Conservation (phyloP, 2,329 filamentous ascomycete species). For the Davidsoniella eucalypti region DNA sequence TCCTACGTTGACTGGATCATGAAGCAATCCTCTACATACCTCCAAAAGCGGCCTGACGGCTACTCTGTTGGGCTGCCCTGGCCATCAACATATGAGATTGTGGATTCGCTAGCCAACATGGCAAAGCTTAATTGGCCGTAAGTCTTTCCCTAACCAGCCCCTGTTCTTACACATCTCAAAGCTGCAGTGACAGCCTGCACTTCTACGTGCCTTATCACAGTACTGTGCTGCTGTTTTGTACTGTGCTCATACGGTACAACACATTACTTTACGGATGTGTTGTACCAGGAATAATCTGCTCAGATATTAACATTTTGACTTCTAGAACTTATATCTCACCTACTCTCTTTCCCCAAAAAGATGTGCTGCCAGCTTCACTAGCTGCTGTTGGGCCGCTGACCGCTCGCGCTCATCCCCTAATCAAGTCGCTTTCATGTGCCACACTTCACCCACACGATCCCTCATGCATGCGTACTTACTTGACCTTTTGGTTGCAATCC, state of each 20-base stretch:
- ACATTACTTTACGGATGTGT: neutral
- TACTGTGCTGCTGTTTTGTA: neutral
- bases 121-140: conserved; percentile 71
- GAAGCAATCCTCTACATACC: conserved; percentile 61
- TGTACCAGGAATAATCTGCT: conserved; percentile 13
- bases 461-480: conserved; percentile 71
- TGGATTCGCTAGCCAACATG: conserved; percentile 69
- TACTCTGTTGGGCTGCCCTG: conserved; percentile 53
- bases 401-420: conserved; percentile 70
- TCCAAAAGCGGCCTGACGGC: conserved; percentile 53
- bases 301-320: conserved; percentile 10
- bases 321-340: conserved; percentile 61
- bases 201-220: neutral
- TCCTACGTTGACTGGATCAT: conserved; percentile 37
- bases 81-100: conserved; percentile 59
- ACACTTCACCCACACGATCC: conserved; percentile 76
- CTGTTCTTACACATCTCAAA: neutral
- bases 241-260: neutral
- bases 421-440: conserved; percentile 73
- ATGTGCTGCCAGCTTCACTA: conserved; percentile 50
- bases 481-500: conserved; percentile 72
- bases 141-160: conserved; percentile 20
- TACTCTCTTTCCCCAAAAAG: conserved; percentile 63
- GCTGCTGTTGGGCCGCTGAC: conserved; percentile 58
- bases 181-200: neutral